Percentiles rank a stretch among this genome's conserved stretches.
Conservation (phyloP, 306 rosid genomes). For the Cucurbita pepo region DNA sequence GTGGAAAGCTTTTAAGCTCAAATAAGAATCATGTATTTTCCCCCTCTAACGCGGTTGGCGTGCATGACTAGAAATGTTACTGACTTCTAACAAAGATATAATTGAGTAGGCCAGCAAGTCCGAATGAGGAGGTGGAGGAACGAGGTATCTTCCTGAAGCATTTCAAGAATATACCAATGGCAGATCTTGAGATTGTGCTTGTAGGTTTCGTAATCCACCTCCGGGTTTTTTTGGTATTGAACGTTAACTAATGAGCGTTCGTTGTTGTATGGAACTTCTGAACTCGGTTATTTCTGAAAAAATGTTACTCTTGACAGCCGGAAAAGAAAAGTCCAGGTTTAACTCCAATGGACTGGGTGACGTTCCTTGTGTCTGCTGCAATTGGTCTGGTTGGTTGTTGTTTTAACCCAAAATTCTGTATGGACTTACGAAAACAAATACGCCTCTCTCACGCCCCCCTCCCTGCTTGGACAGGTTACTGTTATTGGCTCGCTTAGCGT, state of each 20-base stretch:
- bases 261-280: background rate
- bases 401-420: background rate
- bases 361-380: conserved; percentile 60
- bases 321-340: conserved; percentile 92
- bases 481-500: conserved; percentile 62
- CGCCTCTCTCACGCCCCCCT: background rate
- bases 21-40: background rate
- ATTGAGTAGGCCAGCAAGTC: conserved; percentile 37
- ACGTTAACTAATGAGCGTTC: background rate
- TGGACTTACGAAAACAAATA: background rate
- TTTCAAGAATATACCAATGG: conserved; percentile 79
- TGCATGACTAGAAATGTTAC: background rate
- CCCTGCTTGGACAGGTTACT: conserved; percentile 47
- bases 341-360: conserved; percentile 98
- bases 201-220: conserved; percentile 27
- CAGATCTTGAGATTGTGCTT: conserved; percentile 86
- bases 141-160: conserved; percentile 72
- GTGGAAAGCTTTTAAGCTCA: background rate
- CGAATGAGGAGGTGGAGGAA: conserved; percentile 28
- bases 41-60: background rate
- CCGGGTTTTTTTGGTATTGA: background rate
- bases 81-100: background rate
- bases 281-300: background rate
- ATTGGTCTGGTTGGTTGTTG: conserved; percentile 77
- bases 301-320: conserved; percentile 35